Conservation (phyloP, 768 basidiomycete species). For the Leucosporidium yakuticum region DNA sequence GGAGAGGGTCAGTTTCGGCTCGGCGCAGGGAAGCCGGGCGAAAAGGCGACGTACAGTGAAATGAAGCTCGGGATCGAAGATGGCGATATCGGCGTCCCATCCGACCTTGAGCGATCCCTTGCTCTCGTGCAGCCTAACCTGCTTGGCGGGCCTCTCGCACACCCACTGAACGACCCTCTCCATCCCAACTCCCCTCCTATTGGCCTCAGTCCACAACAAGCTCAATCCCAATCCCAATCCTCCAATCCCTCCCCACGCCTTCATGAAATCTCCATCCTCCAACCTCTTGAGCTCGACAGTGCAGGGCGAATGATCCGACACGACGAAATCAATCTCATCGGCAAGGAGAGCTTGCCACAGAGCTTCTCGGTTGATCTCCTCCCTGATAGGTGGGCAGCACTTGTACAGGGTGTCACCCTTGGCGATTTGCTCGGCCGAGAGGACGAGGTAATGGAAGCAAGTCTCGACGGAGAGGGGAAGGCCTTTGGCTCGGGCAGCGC, state of each 20-base stretch:
- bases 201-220: conserved; percentile 79
- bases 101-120: conserved; percentile 74
- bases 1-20: neutral
- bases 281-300: conserved; percentile 67
- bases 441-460: conserved; percentile 91
- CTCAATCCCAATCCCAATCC: conserved; percentile 83
- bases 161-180: conserved; percentile 68
- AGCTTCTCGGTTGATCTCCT: conserved; percentile 60
- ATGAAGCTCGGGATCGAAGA: conserved; percentile 62
- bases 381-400: conserved; percentile 90
- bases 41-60: conserved; percentile 37
- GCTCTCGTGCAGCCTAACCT: conserved; percentile 60
- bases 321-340: conserved; percentile 82
- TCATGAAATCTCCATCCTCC: conserved; percentile 71
- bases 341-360: conserved; percentile 77
- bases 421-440: conserved; percentile 67
- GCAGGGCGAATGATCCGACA: conserved; percentile 77
- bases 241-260: conserved; percentile 91
- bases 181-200: conserved; percentile 56
- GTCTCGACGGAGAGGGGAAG: conserved; percentile 82
- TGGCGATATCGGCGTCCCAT: conserved; percentile 74
- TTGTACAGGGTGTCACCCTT: conserved; percentile 75
- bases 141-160: conserved; percentile 64
- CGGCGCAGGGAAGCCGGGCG: conserved; percentile 12
- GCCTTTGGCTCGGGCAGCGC: conserved; percentile 58